Evolutionary conservation across 1,139 yeast species (phyloP).

Genomic region (Kurtzmaniella natalensis): DNA sequence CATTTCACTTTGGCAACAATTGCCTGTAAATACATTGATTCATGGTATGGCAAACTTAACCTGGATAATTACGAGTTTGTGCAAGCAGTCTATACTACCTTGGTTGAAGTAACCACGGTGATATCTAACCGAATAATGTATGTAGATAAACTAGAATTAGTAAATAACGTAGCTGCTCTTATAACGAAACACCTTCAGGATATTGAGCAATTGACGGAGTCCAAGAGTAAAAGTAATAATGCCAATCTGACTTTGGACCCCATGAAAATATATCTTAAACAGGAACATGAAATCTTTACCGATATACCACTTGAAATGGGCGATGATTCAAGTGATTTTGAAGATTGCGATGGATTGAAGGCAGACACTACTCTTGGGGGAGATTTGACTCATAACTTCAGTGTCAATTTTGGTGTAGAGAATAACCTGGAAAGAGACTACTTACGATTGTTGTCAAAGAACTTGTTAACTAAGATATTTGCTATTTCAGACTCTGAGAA

Average conservation of each 20-base stretch:
- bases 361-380: background rate
- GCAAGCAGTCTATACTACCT: constrained; percentile 23
- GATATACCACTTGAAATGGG: background rate
- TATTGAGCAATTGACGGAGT: background rate
- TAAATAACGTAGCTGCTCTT: background rate
- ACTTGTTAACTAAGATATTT: constrained; percentile 5
- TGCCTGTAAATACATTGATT: constrained; percentile 28
- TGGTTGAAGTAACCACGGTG: constrained; percentile 18
- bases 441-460: constrained; percentile 21
- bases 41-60: constrained; percentile 41
- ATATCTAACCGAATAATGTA: background rate
- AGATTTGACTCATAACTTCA: background rate
- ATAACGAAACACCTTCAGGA: constrained; percentile 4
- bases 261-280: background rate
- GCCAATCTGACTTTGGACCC: constrained; percentile 1
- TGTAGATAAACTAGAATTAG: constrained; percentile 1
- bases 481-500: too few relatives aligned
- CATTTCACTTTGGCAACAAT: constrained; percentile 36
- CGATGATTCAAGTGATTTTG: background rate
- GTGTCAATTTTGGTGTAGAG: constrained; percentile 5
- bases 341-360: background rate
- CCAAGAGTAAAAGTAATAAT: background rate
- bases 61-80: constrained; percentile 37
- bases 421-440: constrained; percentile 18
- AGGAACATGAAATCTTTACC: background rate